phyloP scores from a whole-genome alignment of 495 filamentous ascomycete species.

The Lindgomyces ingoldianus region DNA sequence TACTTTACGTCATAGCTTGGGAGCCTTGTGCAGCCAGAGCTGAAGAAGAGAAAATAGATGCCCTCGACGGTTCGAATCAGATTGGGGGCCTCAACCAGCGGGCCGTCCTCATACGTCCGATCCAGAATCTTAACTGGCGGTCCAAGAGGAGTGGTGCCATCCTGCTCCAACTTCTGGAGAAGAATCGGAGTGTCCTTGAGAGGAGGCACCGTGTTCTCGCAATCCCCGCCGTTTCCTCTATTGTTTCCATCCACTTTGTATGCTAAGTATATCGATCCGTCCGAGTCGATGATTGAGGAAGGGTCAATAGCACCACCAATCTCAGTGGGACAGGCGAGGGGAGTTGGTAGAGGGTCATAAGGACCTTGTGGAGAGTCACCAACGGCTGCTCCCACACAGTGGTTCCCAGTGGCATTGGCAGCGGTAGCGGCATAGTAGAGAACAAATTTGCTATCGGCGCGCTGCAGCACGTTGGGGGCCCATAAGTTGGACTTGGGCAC shows the following conservation, averaged over 20 bases:
- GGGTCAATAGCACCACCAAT: constrained; percentile 28
- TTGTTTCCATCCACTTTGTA: constrained; percentile 34
- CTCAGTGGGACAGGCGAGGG: constrained; percentile 36
- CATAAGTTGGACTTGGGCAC: constrained; percentile 34
- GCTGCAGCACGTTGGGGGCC: constrained; percentile 22
- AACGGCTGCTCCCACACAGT: constrained; percentile 41
- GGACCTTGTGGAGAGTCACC: constrained; percentile 33
- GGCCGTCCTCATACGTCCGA: constrained; percentile 24
- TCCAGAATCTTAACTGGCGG: constrained; percentile 25
- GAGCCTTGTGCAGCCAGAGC: constrained; percentile 20
- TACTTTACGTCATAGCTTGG: constrained; percentile 31
- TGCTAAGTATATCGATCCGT: constrained; percentile 20
- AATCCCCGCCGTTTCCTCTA: constrained; percentile 22
- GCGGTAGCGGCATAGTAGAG: constrained; percentile 41
- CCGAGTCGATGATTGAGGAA: constrained; percentile 6
- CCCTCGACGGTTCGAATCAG: constrained; percentile 20
- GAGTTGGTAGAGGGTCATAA: constrained; percentile 27
- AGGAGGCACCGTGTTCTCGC: constrained; percentile 24
- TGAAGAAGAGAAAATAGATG: constrained; percentile 34
- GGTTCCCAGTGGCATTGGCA: constrained; percentile 16
- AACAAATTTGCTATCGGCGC: constrained; percentile 29
- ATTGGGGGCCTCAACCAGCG: constrained; percentile 35
- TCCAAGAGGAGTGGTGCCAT: constrained; percentile 21
- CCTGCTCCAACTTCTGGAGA: constrained; percentile 28
- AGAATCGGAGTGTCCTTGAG: constrained; percentile 32